Evolutionary conservation across 148 eudicot genomes (phyloP).

Genomic region (Dysphania ambrosioides): DNA sequence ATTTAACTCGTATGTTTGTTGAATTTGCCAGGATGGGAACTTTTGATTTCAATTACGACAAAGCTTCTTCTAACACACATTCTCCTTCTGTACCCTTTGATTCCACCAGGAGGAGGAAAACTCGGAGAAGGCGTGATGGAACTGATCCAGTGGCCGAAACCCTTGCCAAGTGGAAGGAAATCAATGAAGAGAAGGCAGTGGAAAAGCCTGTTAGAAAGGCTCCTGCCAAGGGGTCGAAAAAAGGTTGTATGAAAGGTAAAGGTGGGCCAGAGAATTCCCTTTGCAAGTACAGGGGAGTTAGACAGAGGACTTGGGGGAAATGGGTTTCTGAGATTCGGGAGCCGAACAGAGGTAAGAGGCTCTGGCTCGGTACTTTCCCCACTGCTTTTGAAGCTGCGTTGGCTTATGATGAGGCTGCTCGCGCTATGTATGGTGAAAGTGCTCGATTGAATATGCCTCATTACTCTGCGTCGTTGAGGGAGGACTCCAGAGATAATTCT

Average conservation of each 20-base stretch:
- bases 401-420: slow-evolving; percentile 93
- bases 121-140: slow-evolving; percentile 47
- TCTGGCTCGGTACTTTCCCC: slow-evolving; percentile 84
- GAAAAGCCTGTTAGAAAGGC: slow-evolving; percentile 44
- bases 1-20: not conserved
- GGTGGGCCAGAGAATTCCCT: slow-evolving; percentile 78
- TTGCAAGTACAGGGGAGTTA: slow-evolving; percentile 65
- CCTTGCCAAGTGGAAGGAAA: slow-evolving; percentile 71
- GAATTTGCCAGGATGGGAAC: slow-evolving; percentile 35
- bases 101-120: slow-evolving; percentile 49
- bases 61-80: slow-evolving; percentile 27
- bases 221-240: slow-evolving; percentile 86
- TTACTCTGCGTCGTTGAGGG: slow-evolving; percentile 13
- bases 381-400: slow-evolving; percentile 76
- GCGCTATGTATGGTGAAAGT: slow-evolving; percentile 62
- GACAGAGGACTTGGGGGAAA: slow-evolving; percentile 94
- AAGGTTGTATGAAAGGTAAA: slow-evolving; percentile 95
- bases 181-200: slow-evolving; percentile 29
- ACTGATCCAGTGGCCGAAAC: slow-evolving; percentile 43
- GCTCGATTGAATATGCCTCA: slow-evolving; percentile 73
- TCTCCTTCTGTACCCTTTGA: slow-evolving; percentile 32
- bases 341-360: slow-evolving; percentile 69
- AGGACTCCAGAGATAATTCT: slow-evolving; percentile 19
- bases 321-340: slow-evolving; percentile 93
- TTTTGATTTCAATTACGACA: slow-evolving; percentile 30